A percentile compares a stretch with the other conserved stretches of the same genome.
These are phyloP conservation scores for Cardamine chenopodiifolia DNA, from an alignment of 345 rosid species.

Conservation along the genomic window DNA sequence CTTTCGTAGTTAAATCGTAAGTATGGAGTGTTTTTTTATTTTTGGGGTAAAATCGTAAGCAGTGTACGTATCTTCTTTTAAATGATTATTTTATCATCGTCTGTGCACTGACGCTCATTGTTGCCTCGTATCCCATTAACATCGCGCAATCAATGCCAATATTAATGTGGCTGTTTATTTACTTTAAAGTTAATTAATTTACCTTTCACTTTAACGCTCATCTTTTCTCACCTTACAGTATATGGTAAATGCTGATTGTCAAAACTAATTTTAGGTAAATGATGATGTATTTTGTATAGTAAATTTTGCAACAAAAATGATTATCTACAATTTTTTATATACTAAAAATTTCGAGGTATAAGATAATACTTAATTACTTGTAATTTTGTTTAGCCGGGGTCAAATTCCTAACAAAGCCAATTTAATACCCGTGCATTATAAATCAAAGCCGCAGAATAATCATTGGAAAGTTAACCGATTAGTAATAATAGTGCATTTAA, in stretches of 20 bases:
- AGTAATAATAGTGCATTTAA: background rate
- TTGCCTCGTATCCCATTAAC: conserved; percentile 34
- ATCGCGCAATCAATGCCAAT: conserved; percentile 39
- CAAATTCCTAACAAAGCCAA: background rate
- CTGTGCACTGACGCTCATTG: conserved; percentile 9
- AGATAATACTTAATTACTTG: background rate
- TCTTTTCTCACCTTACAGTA: background rate
- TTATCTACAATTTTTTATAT: background rate
- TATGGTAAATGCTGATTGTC: background rate
- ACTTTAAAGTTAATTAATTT: background rate
- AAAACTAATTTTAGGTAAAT: background rate
- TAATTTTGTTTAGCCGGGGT: background rate
- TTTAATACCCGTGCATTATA: background rate
- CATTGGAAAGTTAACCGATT: background rate
- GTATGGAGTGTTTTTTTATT: background rate
- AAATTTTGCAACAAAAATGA: background rate
- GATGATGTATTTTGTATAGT: background rate
- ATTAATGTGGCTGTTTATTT: conserved; percentile 3
- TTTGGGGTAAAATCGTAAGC: background rate
- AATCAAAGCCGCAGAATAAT: background rate
- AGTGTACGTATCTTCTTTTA: background rate
- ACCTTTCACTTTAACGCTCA: conserved; percentile 24
- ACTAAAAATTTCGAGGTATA: background rate
- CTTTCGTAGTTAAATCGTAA: background rate
- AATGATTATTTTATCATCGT: background rate